Conservation (phyloP, 257 asterid genomes). For the Plectranthus barbatus region DNA sequence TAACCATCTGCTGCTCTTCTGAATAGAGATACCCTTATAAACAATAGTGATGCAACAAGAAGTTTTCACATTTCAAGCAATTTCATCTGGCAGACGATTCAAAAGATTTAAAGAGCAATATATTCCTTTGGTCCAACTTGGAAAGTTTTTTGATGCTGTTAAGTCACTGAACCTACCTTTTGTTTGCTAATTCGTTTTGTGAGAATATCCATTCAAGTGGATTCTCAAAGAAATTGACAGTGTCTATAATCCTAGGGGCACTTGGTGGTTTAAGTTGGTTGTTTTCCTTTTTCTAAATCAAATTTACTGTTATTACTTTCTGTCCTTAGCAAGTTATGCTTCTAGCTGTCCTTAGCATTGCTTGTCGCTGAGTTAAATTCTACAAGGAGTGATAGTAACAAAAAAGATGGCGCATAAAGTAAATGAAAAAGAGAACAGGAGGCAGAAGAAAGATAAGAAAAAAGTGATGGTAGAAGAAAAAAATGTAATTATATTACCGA, state of each 20-base stretch:
- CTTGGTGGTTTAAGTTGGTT: not conserved
- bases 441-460: too few species aligned
- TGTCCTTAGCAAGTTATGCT: not conserved
- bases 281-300: not conserved
- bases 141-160: not conserved
- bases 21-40: not conserved
- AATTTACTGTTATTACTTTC: not conserved
- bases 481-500: too few species aligned
- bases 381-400: too few species aligned
- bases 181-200: too few species aligned
- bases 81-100: not conserved
- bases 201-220: not conserved
- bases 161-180: not conserved
- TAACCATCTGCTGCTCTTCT: too few species aligned
- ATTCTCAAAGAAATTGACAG: not conserved
- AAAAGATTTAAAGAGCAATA: not conserved
- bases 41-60: not conserved
- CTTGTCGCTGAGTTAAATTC: not conserved
- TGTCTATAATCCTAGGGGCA: not conserved
- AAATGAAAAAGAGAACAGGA: too few species aligned
- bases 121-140: not conserved
- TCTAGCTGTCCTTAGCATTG: not conserved
- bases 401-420: too few species aligned
- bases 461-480: too few species aligned
- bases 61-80: too few species aligned